Conservation (phyloP, 2,329 filamentous ascomycete species). For the Aspergillus spinulosporus region DNA sequence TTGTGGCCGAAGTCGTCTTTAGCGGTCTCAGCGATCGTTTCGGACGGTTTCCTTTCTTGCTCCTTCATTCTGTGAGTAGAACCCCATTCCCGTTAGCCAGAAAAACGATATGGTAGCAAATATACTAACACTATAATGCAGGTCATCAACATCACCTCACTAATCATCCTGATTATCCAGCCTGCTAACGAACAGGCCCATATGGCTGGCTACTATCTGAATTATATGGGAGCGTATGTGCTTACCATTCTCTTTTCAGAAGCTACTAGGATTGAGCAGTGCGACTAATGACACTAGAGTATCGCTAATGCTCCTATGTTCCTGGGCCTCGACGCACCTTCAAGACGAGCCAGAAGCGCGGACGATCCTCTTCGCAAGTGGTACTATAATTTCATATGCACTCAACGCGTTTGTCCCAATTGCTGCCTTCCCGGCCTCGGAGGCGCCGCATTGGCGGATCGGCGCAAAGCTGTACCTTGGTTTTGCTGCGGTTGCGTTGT, state of each 20-base stretch:
- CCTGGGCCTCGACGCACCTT: conserved; percentile 13
- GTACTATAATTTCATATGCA: conserved; percentile 10
- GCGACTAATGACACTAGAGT: not conserved
- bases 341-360: conserved; percentile 9
- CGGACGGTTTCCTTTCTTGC: no score
- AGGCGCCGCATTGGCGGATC: conserved; percentile 15
- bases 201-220: conserved; percentile 15
- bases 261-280: not conserved
- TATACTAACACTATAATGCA: not conserved
- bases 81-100: no score
- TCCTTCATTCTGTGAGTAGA: no score
- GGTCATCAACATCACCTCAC: conserved; percentile 8
- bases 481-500: conserved; percentile 1
- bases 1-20: no score
- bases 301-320: conserved; percentile 12
- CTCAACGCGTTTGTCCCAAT: conserved; percentile 12
- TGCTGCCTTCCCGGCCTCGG: conserved; percentile 8
- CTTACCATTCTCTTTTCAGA: not conserved
- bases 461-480: conserved; percentile 12
- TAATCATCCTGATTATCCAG: conserved; percentile 5
- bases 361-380: conserved; percentile 12
- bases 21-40: no score
- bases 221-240: conserved; percentile 12
- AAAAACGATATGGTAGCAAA: no score
- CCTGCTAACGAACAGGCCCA: conserved; percentile 9